phyloP scores from a whole-genome alignment of 2,329 filamentous ascomycete species.

The Zymoseptoria brevis region DNA sequence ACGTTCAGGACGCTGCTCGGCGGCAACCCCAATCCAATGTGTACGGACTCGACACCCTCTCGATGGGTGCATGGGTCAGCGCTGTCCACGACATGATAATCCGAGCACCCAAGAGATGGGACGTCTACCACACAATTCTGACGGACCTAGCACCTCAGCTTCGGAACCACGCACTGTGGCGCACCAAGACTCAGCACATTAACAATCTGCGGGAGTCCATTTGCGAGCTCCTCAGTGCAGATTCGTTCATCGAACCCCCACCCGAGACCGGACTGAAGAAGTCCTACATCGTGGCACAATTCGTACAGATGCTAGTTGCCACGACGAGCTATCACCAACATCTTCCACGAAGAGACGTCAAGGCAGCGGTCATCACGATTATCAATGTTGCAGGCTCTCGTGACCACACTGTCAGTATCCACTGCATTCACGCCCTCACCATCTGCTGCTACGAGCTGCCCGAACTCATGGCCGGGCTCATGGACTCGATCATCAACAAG shows the following conservation, averaged over 20 bases:
- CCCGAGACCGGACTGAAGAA: conserved; percentile 70
- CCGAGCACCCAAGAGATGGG: conserved; percentile 12
- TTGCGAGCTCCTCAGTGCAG: conserved; percentile 73
- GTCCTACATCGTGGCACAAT: conserved; percentile 78
- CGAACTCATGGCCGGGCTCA: conserved; percentile 72
- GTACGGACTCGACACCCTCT: conserved; percentile 12
- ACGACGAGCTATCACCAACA: conserved; percentile 83
- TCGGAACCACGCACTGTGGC: conserved; percentile 81
- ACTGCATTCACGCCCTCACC: conserved; percentile 88
- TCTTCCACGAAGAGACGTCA: conserved; percentile 76
- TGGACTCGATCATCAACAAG: conserved; percentile 79
- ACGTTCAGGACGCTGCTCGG: background rate
- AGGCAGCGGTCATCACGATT: conserved; percentile 76
- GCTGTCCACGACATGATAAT: conserved; percentile 14
- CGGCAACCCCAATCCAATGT: conserved; percentile 3
- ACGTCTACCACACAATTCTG: conserved; percentile 70
- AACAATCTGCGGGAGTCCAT: conserved; percentile 66
- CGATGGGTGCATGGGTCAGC: conserved; percentile 11
- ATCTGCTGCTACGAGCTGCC: conserved; percentile 94
- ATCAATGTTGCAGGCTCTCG: conserved; percentile 60
- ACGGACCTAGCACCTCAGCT: conserved; percentile 81
- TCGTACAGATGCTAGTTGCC: conserved; percentile 80
- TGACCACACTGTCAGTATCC: conserved; percentile 63
- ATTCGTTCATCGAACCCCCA: conserved; percentile 74
- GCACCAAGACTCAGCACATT: conserved; percentile 63